Evolutionary conservation across 805 yeast genomes (phyloP).

Genomic region (Saccharomycopsis fibuligera): DNA sequence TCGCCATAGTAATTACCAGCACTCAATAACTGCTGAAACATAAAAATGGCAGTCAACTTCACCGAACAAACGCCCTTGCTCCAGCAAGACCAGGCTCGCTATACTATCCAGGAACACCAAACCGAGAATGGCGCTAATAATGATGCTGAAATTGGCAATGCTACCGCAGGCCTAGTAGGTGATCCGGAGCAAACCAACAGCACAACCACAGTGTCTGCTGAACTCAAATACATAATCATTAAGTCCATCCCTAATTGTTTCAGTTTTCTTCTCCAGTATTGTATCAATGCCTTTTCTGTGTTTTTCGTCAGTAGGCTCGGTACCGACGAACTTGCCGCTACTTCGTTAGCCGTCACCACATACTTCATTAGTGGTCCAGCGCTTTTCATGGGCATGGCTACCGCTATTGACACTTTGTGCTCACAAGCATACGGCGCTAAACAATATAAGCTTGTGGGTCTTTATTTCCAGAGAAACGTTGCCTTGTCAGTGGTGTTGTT

Average conservation of each 20-base stretch:
- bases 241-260: slow-evolving; percentile 30
- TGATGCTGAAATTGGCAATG: too few relatives aligned
- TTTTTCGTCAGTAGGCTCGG: slow-evolving; percentile 75
- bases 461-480: slow-evolving; percentile 62
- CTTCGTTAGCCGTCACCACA: slow-evolving; percentile 69
- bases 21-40: too few relatives aligned
- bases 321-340: slow-evolving; percentile 65
- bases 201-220: neutral
- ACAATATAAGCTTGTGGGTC: slow-evolving; percentile 58
- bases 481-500: slow-evolving; percentile 48
- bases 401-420: slow-evolving; percentile 70
- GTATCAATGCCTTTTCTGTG: slow-evolving; percentile 58
- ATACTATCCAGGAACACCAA: too few relatives aligned
- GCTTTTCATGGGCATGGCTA: slow-evolving; percentile 70
- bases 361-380: slow-evolving; percentile 73
- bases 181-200: too few relatives aligned
- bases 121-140: too few relatives aligned
- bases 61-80: too few relatives aligned
- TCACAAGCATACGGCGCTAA: slow-evolving; percentile 73
- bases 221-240: neutral
- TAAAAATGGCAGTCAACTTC: too few relatives aligned
- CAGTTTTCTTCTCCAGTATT: slow-evolving; percentile 33
- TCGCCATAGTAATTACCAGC: too few relatives aligned
- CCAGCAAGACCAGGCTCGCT: too few relatives aligned
- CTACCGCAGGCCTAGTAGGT: too few relatives aligned